These are phyloP conservation scores for Arachis hypogaea DNA, from an alignment of 306 rosid species.

Conservation along the genomic window DNA sequence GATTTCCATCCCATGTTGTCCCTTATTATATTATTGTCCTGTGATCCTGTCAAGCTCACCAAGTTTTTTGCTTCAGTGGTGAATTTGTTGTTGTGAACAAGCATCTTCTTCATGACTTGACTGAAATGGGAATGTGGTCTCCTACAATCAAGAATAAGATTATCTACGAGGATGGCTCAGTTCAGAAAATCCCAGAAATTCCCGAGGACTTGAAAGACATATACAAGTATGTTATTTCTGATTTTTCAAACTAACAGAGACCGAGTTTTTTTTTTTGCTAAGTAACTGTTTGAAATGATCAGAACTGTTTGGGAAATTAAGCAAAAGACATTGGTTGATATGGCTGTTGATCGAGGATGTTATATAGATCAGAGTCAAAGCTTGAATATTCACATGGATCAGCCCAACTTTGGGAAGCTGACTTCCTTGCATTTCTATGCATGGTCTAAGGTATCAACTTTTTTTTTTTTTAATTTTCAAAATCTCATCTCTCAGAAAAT, in stretches of 20 bases:
- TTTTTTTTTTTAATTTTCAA: neutral
- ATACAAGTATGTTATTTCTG: slow-evolving; percentile 63
- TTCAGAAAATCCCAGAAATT: slow-evolving; percentile 66
- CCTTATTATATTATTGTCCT: neutral
- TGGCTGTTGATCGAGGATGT: slow-evolving; percentile 90
- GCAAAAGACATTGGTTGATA: slow-evolving; percentile 87
- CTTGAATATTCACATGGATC: slow-evolving; percentile 89
- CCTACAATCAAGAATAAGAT: slow-evolving; percentile 73
- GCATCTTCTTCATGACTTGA: slow-evolving; percentile 81
- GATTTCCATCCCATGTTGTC: slow-evolving; percentile 4
- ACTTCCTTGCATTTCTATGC: slow-evolving; percentile 93
- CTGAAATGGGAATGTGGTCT: slow-evolving; percentile 94
- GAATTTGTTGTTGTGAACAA: slow-evolving; percentile 95
- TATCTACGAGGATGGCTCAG: slow-evolving; percentile 74
- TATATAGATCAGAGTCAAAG: slow-evolving; percentile 95
- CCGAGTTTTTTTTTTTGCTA: slow-evolving; percentile 33
- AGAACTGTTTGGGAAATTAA: slow-evolving; percentile 98
- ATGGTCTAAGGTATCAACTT: slow-evolving; percentile 72
- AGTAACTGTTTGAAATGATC: slow-evolving; percentile 29
- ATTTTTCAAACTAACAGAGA: neutral
- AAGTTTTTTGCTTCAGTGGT: slow-evolving; percentile 57
- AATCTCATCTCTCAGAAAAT: neutral
- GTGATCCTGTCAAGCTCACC: slow-evolving; percentile 31
- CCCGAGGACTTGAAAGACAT: slow-evolving; percentile 69
- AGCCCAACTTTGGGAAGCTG: slow-evolving; percentile 85